Percentiles rank a stretch among this genome's conserved stretches.
Evolutionary conservation across 768 basidiomycete genomes (phyloP).

Genomic region (Lyophyllum decastes): DNA sequence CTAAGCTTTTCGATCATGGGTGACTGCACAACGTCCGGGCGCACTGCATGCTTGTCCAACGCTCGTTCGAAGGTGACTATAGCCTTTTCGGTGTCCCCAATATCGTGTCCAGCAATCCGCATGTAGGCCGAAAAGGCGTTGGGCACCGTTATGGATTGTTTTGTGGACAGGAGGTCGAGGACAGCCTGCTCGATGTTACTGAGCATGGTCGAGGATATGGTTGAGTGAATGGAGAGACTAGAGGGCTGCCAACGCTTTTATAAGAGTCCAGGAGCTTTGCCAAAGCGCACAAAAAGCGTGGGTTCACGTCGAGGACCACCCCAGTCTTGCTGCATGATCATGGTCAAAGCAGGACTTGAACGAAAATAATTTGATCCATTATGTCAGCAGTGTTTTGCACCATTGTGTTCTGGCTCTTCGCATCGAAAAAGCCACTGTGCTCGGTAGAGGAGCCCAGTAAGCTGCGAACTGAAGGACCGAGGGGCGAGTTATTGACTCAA

Average conservation of each 20-base stretch:
- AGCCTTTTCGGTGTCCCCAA: slow-evolving; percentile 6
- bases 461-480: not conserved
- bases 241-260: not conserved
- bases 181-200: slow-evolving; percentile 19
- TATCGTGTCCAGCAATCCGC: slow-evolving; percentile 15
- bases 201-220: slow-evolving; percentile 7
- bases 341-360: not conserved
- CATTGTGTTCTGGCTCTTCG: not conserved
- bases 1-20: slow-evolving; percentile 15
- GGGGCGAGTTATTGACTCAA: too few relatives aligned
- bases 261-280: not conserved
- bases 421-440: not conserved
- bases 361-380: not conserved
- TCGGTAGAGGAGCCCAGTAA: not conserved
- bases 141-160: slow-evolving; percentile 15
- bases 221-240: not conserved
- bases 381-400: not conserved
- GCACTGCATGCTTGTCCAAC: slow-evolving; percentile 17
- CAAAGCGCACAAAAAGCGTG: not conserved
- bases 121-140: slow-evolving; percentile 17
- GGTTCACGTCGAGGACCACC: slow-evolving; percentile 10
- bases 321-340: slow-evolving; percentile 5
- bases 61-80: slow-evolving; percentile 19
- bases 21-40: slow-evolving; percentile 10
- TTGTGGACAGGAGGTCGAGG: slow-evolving; percentile 6